These are phyloP conservation scores for Voacanga thouarsii DNA, from an alignment of 257 asterid species.

Conservation along the genomic window DNA sequence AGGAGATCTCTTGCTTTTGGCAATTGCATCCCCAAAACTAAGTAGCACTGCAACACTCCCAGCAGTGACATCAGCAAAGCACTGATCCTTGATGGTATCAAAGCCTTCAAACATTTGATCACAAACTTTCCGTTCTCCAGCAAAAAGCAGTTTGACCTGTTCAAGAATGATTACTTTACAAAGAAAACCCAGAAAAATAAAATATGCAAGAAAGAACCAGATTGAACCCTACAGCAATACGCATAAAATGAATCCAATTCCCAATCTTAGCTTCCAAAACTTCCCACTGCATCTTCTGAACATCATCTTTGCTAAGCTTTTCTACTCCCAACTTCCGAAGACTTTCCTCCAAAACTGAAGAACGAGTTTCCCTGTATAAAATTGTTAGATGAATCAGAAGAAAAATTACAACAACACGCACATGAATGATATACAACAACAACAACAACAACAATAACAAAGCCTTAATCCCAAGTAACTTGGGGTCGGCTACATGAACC, in stretches of 20 bases:
- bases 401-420: not conserved
- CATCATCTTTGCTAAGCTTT: conserved; percentile 98
- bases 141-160: conserved; percentile 92
- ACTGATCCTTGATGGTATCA: conserved; percentile 79
- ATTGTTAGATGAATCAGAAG: conserved; percentile 14
- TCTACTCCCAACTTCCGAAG: conserved; percentile 97
- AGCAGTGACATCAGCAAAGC: conserved; percentile 88
- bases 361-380: conserved; percentile 71
- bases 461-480: no score
- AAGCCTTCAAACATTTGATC: conserved; percentile 91
- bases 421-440: not conserved
- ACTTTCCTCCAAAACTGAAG: conserved; percentile 89
- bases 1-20: conserved; percentile 97
- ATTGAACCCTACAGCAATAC: conserved; percentile 77
- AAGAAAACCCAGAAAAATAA: not conserved
- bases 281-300: conserved; percentile 99
- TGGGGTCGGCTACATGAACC: no score
- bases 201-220: not conserved
- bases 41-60: conserved; percentile 93
- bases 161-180: conserved; percentile 20
- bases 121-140: conserved; percentile 96
- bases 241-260: conserved; percentile 99
- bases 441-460: no score
- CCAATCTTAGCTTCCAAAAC: conserved; percentile 98
- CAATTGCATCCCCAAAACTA: conserved; percentile 99